These are phyloP conservation scores for Globisporangium perplexum DNA, from an alignment of 352 stramenopile genomes.

Conservation along the genomic window DNA sequence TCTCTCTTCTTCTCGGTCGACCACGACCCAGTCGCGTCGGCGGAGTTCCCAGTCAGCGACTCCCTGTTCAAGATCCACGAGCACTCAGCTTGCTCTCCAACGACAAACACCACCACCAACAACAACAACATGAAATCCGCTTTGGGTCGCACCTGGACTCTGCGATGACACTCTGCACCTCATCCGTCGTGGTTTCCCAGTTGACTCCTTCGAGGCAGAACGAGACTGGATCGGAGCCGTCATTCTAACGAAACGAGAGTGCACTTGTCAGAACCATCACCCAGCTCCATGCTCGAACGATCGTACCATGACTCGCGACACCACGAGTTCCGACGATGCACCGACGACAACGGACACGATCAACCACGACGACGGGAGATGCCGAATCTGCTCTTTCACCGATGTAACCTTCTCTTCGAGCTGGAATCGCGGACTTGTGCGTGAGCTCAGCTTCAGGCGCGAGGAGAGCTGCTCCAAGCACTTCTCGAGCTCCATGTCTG, in stretches of 20 bases:
- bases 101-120: not conserved
- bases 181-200: slow-evolving; percentile 34
- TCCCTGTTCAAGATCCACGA: slow-evolving; percentile 20
- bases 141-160: slow-evolving; percentile 39
- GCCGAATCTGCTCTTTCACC: slow-evolving; percentile 18
- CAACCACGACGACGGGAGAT: slow-evolving; percentile 34
- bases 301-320: slow-evolving; percentile 35
- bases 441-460: not conserved
- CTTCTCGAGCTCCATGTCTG: slow-evolving; percentile 9
- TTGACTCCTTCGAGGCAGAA: slow-evolving; percentile 38
- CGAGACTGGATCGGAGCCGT: slow-evolving; percentile 29
- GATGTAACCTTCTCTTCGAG: slow-evolving; percentile 15
- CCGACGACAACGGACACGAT: slow-evolving; percentile 35
- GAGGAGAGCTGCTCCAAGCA: slow-evolving; percentile 11
- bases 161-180: slow-evolving; percentile 46
- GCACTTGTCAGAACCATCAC: not conserved
- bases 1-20: slow-evolving; percentile 55
- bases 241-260: slow-evolving; percentile 28
- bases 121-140: not conserved
- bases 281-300: not conserved
- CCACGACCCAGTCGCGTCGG: slow-evolving; percentile 47
- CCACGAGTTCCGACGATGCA: slow-evolving; percentile 37
- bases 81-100: not conserved
- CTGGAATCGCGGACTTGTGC: not conserved
- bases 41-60: slow-evolving; percentile 54